Base-by-base conservation (phyloP, 495 filamentous ascomycete genomes). In the Parmelia sp. region DNA sequence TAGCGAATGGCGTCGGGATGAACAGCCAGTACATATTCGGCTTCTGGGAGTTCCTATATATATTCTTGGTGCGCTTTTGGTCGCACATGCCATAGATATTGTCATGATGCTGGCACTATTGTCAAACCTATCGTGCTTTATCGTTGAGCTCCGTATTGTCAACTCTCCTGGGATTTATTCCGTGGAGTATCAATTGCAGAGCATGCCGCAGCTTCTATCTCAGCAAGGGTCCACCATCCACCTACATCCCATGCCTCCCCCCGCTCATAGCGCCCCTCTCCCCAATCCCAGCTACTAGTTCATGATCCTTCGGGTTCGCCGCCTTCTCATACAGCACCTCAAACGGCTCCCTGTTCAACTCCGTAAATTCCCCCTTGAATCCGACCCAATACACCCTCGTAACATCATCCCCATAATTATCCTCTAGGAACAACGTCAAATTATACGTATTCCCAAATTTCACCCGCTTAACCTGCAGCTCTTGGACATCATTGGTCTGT, bases 321-420 rank as follows among this genome's bases (percentile, higher is more conserved):
- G 94, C 92, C 25, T 90, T 89, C 82, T 98, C 94, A 74, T 97
- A 98, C 57, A 96, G 67, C 67, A 96, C 89, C 64, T 88, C 89
- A 7, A 88, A 77, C 19, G 94, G 91, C 71, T 95, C 92, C 53
- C 88, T 82, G 25, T 87, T 91, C 69, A 96, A 73, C 70, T 86
- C 84, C 84, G 91, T 90, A 77, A 90, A 96, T 70, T 96, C 89
- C 37, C 94, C 94, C 74, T 90, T 91, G 78, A 98, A 96, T 0
- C 90, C 94, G 61, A 98, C 66, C 74, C 96, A 98, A 55, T 79
- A 85, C 3, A 97, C 74, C 42, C 86, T 80, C 27, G 90, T 93
- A 60, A 88, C 83, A 62, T 95, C 89, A 58, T 83, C 80, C 42
- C 79, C 81, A 79, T 81, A 80, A 47, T 84, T 83, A 39, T 83